Base-by-base conservation (phyloP, 2,329 filamentous ascomycete species). In the Polychaeton citri region DNA sequence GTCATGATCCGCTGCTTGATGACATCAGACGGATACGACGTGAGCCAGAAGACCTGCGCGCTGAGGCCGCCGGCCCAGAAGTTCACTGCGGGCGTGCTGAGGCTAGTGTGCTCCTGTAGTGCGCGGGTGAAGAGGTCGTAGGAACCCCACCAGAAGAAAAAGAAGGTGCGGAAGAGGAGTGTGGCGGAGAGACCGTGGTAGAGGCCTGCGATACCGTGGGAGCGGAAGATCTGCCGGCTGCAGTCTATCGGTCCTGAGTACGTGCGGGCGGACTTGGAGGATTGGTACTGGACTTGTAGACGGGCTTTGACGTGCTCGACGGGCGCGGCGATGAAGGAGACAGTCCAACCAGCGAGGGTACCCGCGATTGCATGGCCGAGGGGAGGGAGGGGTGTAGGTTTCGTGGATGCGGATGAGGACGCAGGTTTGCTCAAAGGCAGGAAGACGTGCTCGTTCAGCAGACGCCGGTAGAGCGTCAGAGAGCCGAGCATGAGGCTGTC, bases 1-100 rank as follows among this genome's bases (percentile, higher is more conserved):
- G 88, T 95, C 90, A 98, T 96, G 55, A 98, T 81, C 20, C 86
- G 72, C 66, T 96, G 88, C 69, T 96, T 96, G 37, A 96, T 78
- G 16, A 95, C 83, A 56, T 96, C 88, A 33, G 76, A 82, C 2
- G 90, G 88, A 55, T 96, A 96, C 44, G 81, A 83, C 13, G 81
- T 84, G 30, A 94, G 59, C 90, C 90, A 98, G 56, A 95, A 98
- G 12, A 94, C 64, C 65, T 98, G 90, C 0, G 90, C 90, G 33
- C 81, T 87, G 35, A 96, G 63, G 0, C 90, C 90, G 3, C 90
- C 90, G 0, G 90, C 88, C 88, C 88, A 96, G 65, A 98, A 98
- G 57, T 96, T 96, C 52, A 96, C 70, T 1, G 78, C 78, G 0
- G 90, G 85, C 0, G 76, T 74, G 36, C 81, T 81, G 36, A 95